Base-by-base conservation (phyloP, 176 grass and related monocot genomes). In the Stipa capillata region DNA sequence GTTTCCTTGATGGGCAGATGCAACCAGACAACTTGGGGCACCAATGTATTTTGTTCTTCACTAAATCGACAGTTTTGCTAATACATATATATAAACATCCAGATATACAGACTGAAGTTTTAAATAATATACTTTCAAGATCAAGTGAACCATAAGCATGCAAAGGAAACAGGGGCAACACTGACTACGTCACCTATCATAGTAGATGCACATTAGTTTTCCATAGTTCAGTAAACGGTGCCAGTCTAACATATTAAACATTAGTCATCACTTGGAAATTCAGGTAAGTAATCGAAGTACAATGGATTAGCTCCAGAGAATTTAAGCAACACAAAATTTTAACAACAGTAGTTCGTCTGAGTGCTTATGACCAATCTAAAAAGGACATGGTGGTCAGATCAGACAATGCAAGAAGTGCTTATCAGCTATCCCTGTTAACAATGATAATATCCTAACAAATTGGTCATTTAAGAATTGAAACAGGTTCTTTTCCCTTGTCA, bases 21-120 rank as follows among this genome's bases (percentile, higher is more conserved):
- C 39, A 83, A 72, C 36, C 35, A 87, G 34, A 88, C 25, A 74
- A 65, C 4, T 33, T 67, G n/a, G 5, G 78, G 36, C 27, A 62
- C n/a, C 7, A 23, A 23, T 18, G 34, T 21, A 55, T 32, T 60
- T 28, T 32, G 28, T 59, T 7, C 14, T 40, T 64, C 44, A 32
- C 5, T 48, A 60, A 8, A 33, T 21, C 66, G 15, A 21, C 28
- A 8, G 6, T 17, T 39, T 49, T 40, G 10, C 42, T 65, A 85
- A 51, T 32, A n/a, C 29, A 52, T 52, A 63, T 39, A 44, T 8
- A 48, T 70, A 32, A 16, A 31, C 28, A 17, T 32, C 28, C n/a
- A n/a, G n/a, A 74, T 27, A 41, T 67, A 37, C 32, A 73, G 6
- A 21, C 4, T 12, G 44, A 50, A 36, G 16, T n/a, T 77, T 29